Evolutionary conservation across 306 rosid species (phyloP).

Genomic region (Cucumis hystrix): DNA sequence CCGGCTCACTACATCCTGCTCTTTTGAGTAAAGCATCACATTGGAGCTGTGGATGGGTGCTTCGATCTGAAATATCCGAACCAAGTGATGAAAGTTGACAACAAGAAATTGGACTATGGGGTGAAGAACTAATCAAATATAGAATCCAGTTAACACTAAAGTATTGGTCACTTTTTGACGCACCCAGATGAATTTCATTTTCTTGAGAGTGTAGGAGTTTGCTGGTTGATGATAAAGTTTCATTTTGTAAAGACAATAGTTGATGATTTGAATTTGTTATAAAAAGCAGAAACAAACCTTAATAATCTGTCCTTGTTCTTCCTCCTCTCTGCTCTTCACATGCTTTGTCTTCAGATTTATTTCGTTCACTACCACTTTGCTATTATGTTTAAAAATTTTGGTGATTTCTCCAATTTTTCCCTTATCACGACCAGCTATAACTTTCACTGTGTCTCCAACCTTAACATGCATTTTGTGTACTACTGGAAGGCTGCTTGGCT

Average conservation of each 20-base stretch:
- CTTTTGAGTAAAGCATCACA: constrained; percentile 92
- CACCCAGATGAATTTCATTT: background rate
- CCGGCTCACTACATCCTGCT: constrained; percentile 77
- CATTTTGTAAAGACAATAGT: background rate
- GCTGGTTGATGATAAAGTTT: background rate
- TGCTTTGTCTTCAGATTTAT: constrained; percentile 86
- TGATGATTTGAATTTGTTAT: background rate
- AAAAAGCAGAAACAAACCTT: constrained; percentile 42
- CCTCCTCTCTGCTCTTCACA: constrained; percentile 73
- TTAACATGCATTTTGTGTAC: constrained; percentile 87
- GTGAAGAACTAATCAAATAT: background rate
- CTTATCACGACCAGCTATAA: constrained; percentile 81
- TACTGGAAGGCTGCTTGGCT: constrained; percentile 82
- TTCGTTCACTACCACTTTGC: constrained; percentile 56
- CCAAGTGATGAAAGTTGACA: no score
- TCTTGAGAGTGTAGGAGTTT: background rate
- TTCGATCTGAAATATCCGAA: constrained; percentile 44
- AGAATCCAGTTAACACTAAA: background rate
- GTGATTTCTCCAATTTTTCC: constrained; percentile 78
- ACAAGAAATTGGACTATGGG: background rate
- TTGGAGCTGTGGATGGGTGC: constrained; percentile 91
- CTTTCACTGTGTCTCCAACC: constrained; percentile 79
- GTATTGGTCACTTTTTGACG: background rate
- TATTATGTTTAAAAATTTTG: constrained; percentile 60
- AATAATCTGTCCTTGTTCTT: constrained; percentile 72